phyloP scores from a whole-genome alignment of 768 basidiomycete genomes.

The Fibroporia radiculosa region DNA sequence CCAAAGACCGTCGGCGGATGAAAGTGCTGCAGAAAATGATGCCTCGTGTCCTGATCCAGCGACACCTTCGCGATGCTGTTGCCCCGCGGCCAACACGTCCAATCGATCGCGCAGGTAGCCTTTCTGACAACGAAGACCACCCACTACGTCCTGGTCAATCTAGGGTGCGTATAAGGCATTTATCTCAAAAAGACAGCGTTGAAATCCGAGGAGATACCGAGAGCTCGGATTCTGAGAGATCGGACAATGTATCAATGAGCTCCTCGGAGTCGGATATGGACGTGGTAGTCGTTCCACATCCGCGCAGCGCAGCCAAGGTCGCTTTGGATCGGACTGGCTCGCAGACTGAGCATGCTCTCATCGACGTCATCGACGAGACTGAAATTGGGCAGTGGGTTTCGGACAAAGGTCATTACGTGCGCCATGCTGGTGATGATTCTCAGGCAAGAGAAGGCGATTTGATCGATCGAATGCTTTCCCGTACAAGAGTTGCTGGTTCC shows the following conservation, averaged over 20 bases:
- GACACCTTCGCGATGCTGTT: conserved; percentile 19
- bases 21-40: conserved; percentile 42
- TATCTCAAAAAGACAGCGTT: conserved; percentile 17
- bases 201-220: conserved; percentile 59
- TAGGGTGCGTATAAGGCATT: conserved; percentile 29
- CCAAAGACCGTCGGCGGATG: conserved; percentile 27
- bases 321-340: neutral
- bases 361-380: conserved; percentile 7
- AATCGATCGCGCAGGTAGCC: conserved; percentile 1
- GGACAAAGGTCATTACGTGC: conserved; percentile 9
- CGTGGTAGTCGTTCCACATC: conserved; percentile 8
- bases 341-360: conserved; percentile 6
- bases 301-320: neutral
- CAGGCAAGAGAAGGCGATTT: conserved; percentile 36
- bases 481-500: conserved; percentile 24
- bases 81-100: neutral
- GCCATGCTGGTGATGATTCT: conserved; percentile 13
- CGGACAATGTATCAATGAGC: neutral
- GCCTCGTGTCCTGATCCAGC: conserved; percentile 44
- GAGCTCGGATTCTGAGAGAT: conserved; percentile 35
- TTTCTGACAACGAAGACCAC: conserved; percentile 28
- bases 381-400: conserved; percentile 28
- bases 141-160: conserved; percentile 47
- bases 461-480: conserved; percentile 64
- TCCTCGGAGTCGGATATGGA: neutral